These are phyloP conservation scores for Calocybe gangraenosa DNA, from an alignment of 768 basidiomycete species.

Conservation along the genomic window DNA sequence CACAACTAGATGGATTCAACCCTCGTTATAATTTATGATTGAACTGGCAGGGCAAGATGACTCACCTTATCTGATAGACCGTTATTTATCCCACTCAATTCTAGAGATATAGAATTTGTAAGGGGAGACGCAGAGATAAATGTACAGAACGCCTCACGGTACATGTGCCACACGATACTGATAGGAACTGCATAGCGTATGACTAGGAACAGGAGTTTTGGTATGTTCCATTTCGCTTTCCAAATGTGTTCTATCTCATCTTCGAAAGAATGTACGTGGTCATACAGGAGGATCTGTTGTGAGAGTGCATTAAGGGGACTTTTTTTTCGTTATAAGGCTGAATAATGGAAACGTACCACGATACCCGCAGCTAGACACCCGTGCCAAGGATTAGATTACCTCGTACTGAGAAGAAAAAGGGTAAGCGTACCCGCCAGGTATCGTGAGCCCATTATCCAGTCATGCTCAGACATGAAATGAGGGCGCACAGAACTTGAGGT, in stretches of 20 bases:
- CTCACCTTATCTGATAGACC: neutral
- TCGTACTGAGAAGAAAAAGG: neutral
- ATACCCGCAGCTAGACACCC: slow-evolving; percentile 8
- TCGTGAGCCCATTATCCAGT: neutral
- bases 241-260: slow-evolving; percentile 40
- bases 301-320: neutral
- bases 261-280: slow-evolving; percentile 35
- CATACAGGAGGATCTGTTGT: slow-evolving; percentile 35
- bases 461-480: too few relatives aligned
- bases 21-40: neutral
- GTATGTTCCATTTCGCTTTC: slow-evolving; percentile 29
- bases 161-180: slow-evolving; percentile 19
- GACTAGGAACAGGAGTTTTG: slow-evolving; percentile 35
- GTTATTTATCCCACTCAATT: slow-evolving; percentile 2
- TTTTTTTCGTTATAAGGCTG: too few relatives aligned
- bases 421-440: slow-evolving; percentile 7
- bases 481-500: too few relatives aligned
- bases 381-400: neutral
- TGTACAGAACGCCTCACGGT: slow-evolving; percentile 1
- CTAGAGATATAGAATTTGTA: neutral
- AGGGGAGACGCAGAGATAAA: neutral
- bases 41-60: neutral
- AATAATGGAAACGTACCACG: slow-evolving; percentile 3
- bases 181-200: slow-evolving; percentile 34
- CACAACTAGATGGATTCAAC: slow-evolving; percentile 10